Conservation (phyloP, 2,329 filamentous ascomycete species). For the Neonectria punicea region DNA sequence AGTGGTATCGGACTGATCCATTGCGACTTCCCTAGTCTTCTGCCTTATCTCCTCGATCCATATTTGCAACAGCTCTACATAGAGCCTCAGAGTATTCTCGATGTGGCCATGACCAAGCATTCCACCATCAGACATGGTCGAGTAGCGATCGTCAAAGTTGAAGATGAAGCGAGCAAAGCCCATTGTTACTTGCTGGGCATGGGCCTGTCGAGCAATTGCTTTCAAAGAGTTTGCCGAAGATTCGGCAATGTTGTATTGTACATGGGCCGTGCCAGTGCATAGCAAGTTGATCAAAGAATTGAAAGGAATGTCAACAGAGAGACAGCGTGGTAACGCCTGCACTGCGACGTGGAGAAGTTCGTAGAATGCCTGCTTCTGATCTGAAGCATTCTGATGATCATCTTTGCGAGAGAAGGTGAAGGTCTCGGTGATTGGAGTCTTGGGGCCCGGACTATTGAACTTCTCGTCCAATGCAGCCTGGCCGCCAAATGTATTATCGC, state of each 20-base stretch:
- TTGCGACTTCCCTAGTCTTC: slow-evolving; percentile 79
- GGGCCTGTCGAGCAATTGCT: slow-evolving; percentile 91
- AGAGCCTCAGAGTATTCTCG: slow-evolving; percentile 90
- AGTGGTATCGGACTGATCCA: slow-evolving; percentile 71
- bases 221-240: slow-evolving; percentile 95
- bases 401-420: slow-evolving; percentile 91
- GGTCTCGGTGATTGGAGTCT: slow-evolving; percentile 93
- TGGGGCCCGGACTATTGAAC: slow-evolving; percentile 85
- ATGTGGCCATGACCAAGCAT: slow-evolving; percentile 96
- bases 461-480: slow-evolving; percentile 97
- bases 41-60: slow-evolving; percentile 98
- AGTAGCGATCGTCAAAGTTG: slow-evolving; percentile 96
- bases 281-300: slow-evolving; percentile 93
- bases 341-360: slow-evolving; percentile 95
- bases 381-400: slow-evolving; percentile 75
- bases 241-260: slow-evolving; percentile 89
- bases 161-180: slow-evolving; percentile 98
- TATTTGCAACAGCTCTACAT: slow-evolving; percentile 92
- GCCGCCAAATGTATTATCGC: slow-evolving; percentile 96
- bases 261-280: slow-evolving; percentile 95
- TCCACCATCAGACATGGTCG: slow-evolving; percentile 97
- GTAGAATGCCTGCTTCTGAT: slow-evolving; percentile 95
- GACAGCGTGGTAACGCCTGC: slow-evolving; percentile 91
- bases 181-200: slow-evolving; percentile 95
- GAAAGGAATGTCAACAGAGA: slow-evolving; percentile 90